Conservation (phyloP, 169 alveolate species). For the Plasmodium coatneyi region DNA sequence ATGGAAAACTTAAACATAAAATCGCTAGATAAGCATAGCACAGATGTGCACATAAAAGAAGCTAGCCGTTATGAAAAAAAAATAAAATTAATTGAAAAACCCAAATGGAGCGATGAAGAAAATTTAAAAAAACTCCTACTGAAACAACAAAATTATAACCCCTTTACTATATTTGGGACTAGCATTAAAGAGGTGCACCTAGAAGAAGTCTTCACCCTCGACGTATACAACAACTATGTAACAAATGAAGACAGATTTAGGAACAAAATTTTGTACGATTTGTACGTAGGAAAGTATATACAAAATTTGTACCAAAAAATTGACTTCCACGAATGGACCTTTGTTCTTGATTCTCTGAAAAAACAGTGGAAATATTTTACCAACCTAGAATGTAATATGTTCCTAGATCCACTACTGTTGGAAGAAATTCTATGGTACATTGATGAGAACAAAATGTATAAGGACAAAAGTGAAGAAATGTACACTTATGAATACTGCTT, state of each 20-base stretch:
- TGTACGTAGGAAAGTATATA: conserved; percentile 51
- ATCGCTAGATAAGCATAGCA: conserved; percentile 19
- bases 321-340: conserved; percentile 15
- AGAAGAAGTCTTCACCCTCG: conserved; percentile 69
- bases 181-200: conserved; percentile 50
- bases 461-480: conserved; percentile 45
- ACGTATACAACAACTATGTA: conserved; percentile 51
- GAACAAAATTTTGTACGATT: conserved; percentile 50
- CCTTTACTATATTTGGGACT: conserved; percentile 69
- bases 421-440: conserved; percentile 73
- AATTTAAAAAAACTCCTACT: conserved; percentile 46
- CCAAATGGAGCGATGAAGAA: conserved; percentile 32
- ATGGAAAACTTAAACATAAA: conserved; percentile 17
- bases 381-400: conserved; percentile 60
- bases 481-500: conserved; percentile 63
- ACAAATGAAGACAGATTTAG: conserved; percentile 63
- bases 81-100: conserved; percentile 57
- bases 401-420: conserved; percentile 50
- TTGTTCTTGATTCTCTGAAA: conserved; percentile 33
- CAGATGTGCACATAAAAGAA: not conserved
- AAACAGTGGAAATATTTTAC: conserved; percentile 64
- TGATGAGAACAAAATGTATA: conserved; percentile 70
- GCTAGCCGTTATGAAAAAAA: conserved; percentile 50
- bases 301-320: conserved; percentile 56
- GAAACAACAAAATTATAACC: conserved; percentile 52